phyloP scores from a whole-genome alignment of 2,329 filamentous ascomycete species.

The Claviceps cyperi region DNA sequence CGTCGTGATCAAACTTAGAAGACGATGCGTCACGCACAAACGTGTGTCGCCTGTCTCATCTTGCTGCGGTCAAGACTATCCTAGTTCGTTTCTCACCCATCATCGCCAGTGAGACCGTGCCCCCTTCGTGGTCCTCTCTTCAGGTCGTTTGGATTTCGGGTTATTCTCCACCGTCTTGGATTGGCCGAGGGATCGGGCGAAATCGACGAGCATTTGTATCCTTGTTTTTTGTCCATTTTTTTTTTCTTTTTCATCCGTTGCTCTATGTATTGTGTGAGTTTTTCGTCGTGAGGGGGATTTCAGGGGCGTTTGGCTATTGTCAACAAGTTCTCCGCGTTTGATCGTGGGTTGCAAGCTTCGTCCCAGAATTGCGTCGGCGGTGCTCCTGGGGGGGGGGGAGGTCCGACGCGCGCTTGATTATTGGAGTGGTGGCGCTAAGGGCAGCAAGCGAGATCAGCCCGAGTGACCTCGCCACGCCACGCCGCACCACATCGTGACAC shows the following conservation, averaged over 20 bases:
- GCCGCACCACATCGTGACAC: neutral
- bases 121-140: neutral
- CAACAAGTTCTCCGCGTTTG: no score
- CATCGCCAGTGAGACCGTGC: neutral
- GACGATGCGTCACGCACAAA: conserved; percentile 1
- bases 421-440: no score
- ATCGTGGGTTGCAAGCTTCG: no score
- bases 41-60: neutral
- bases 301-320: no score
- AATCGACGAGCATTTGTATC: neutral
- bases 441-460: neutral
- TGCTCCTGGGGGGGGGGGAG: no score
- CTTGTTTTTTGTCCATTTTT: neutral
- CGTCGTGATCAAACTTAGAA: conserved; percentile 15
- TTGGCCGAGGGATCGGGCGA: neutral
- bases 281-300: no score
- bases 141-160: neutral
- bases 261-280: no score
- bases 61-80: neutral
- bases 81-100: neutral
- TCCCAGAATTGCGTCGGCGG: no score
- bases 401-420: no score
- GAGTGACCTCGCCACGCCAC: no score
- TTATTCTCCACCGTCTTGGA: neutral
- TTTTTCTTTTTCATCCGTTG: neutral